Evolutionary conservation across 345 rosid species (phyloP).

Genomic region (Murraya paniculata): DNA sequence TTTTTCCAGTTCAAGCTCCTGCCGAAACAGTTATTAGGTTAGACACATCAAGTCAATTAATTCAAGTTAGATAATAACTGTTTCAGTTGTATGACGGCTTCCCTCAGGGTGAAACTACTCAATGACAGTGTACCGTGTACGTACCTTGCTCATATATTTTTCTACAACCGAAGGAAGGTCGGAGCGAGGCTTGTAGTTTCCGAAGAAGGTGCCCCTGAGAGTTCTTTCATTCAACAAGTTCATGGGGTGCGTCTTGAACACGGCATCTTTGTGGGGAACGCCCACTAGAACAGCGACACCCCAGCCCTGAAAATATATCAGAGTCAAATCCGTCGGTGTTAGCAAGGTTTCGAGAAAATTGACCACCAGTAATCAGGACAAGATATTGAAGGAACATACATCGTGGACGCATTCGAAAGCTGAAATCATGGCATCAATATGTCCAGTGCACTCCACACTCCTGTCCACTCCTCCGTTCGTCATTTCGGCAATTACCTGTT

Average conservation of each 20-base stretch:
- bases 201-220: constrained; percentile 55
- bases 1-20: constrained; percentile 54
- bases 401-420: constrained; percentile 58
- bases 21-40: not conserved
- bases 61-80: no score
- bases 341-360: not conserved
- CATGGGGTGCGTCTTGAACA: constrained; percentile 48
- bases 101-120: no score
- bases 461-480: constrained; percentile 45
- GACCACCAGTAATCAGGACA: not conserved
- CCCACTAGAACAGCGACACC: constrained; percentile 58
- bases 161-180: constrained; percentile 47
- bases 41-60: no score
- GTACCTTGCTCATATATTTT: constrained; percentile 50
- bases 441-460: constrained; percentile 44
- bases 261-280: constrained; percentile 46
- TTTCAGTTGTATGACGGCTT: no score
- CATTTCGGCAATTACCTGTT: constrained; percentile 39
- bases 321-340: not conserved
- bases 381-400: constrained; percentile 14
- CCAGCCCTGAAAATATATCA: constrained; percentile 36
- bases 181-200: constrained; percentile 53
- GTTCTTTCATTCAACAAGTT: constrained; percentile 46
- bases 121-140: no score
- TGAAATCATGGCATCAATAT: constrained; percentile 40